Base-by-base conservation (phyloP, 1,284 basidiomycete genomes). In the Cryptococcus sp. region DNA sequence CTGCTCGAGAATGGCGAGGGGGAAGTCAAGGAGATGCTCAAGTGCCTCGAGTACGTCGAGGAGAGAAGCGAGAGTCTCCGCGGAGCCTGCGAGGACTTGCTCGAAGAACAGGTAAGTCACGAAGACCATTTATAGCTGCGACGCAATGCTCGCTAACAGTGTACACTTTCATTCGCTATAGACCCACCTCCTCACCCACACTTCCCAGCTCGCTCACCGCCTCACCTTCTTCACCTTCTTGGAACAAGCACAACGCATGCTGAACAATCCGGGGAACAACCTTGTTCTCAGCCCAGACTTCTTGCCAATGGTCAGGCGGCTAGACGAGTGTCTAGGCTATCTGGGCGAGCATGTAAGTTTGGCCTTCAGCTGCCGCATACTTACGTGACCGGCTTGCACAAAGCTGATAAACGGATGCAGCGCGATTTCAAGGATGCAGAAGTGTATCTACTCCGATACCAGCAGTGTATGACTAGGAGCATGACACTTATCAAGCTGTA, bases 401-500 rank as follows among this genome's bases (percentile, higher is more conserved):
- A 17, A 40, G 52, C 43, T 49, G 20, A 38, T 43, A 17, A 5
- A 20, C 20, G 27, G 20, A 8, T 11, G 8, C 68, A 96, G 91
- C 85, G 90, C 65, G 87, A 93, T 73, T 96, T 88, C 79, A 85
- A 85, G 67, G 93, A 96, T 80, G 87, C 92, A 11, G 91, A 95
- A 69, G 81, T 96, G 19, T 96, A 95, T 74, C 81, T 95, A 10
- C 83, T 97, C 20, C 86, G 93, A 23, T 96, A 93, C 79, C 92
- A 94, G 70, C 93, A 96, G 78, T 96, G 93, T 76, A 87, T 96
- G 84, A 94, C 91, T 0, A 86, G 93, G 39, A 90, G 91, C 22
- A 95, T 96, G 93, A 95, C 92, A 0, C 82, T 97, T 52, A 91
- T 96, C 80, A 93, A 90, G 73, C 91, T 96, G 85, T 92, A 89